Evolutionary conservation across 768 basidiomycete species (phyloP).

Genomic region (Termitomyces sp.): DNA sequence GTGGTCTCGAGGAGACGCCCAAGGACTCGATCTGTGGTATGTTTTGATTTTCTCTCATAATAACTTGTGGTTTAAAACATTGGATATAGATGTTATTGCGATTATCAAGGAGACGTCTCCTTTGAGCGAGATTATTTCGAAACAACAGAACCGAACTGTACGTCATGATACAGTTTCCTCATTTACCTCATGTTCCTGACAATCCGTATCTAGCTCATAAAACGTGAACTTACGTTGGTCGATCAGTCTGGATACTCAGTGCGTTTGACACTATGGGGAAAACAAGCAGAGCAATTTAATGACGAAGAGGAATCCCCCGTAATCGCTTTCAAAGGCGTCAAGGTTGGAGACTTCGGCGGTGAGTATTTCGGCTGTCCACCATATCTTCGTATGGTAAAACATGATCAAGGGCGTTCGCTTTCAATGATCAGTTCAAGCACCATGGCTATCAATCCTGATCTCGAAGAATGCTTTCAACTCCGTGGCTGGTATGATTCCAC

Average conservation of each 20-base stretch:
- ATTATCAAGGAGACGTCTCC: constrained; percentile 77
- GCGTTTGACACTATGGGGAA: constrained; percentile 92
- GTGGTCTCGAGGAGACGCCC: constrained; percentile 50
- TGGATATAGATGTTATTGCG: constrained; percentile 72
- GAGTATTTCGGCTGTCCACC: constrained; percentile 7
- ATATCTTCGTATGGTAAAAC: constrained; percentile 2
- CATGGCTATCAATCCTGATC: constrained; percentile 86
- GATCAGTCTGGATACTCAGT: constrained; percentile 77
- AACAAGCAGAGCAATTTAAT: constrained; percentile 82
- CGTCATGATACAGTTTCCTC: constrained; percentile 11
- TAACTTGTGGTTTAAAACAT: constrained; percentile 7
- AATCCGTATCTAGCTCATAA: constrained; percentile 53
- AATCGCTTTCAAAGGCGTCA: constrained; percentile 91
- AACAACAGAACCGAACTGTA: constrained; percentile 66
- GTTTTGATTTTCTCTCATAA: constrained; percentile 17
- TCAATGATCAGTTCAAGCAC: constrained; percentile 79
- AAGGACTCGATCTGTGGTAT: constrained; percentile 85
- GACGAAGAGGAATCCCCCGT: constrained; percentile 53
- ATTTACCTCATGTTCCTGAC: not conserved
- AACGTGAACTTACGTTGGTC: constrained; percentile 86
- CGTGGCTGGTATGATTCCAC: constrained; percentile 89
- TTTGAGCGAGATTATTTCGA: constrained; percentile 67
- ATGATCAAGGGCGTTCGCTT: constrained; percentile 63
- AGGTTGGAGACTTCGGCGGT: constrained; percentile 91
- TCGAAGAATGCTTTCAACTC: constrained; percentile 80